A percentile compares a stretch with the other conserved stretches of the same genome.
Conservation (phyloP, 441 rosid genomes). For the Aleurites moluccanus region DNA sequence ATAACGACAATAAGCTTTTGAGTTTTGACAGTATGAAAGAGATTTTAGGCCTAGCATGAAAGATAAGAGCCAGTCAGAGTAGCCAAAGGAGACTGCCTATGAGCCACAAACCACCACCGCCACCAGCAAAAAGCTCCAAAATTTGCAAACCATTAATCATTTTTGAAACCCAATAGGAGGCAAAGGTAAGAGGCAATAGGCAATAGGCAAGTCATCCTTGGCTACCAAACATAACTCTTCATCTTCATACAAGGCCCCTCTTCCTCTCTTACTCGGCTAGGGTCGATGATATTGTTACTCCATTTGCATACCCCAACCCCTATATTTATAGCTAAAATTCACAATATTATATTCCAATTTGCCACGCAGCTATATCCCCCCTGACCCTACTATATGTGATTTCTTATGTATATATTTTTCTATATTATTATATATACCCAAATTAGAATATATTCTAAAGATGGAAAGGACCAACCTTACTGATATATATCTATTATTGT, state of each 20-base stretch:
- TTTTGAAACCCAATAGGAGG: neutral
- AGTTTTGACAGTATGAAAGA: conserved; percentile 22
- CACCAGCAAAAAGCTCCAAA: neutral
- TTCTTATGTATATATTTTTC: neutral
- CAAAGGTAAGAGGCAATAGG: conserved; percentile 19
- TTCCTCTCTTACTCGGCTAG: conserved; percentile 22
- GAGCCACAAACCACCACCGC: neutral
- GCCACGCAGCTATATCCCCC: too few species aligned
- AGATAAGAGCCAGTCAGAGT: conserved; percentile 35
- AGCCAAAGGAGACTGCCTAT: conserved; percentile 36
- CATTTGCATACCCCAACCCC: neutral
- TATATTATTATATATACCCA: neutral
- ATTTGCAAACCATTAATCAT: neutral
- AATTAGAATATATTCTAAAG: conserved; percentile 23
- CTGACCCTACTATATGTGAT: too few species aligned
- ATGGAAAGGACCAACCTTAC: conserved; percentile 9
- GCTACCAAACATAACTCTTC: conserved; percentile 43
- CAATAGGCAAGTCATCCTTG: conserved; percentile 60
- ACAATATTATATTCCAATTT: too few species aligned
- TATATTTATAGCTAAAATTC: conserved; percentile 32
- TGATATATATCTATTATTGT: neutral
- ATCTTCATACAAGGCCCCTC: conserved; percentile 50
- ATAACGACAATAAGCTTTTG: neutral
- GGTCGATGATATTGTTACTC: neutral
- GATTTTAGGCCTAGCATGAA: conserved; percentile 37